Conservation (phyloP, 2,329 filamentous ascomycete species). For the Trichophyton schoenleinii region DNA sequence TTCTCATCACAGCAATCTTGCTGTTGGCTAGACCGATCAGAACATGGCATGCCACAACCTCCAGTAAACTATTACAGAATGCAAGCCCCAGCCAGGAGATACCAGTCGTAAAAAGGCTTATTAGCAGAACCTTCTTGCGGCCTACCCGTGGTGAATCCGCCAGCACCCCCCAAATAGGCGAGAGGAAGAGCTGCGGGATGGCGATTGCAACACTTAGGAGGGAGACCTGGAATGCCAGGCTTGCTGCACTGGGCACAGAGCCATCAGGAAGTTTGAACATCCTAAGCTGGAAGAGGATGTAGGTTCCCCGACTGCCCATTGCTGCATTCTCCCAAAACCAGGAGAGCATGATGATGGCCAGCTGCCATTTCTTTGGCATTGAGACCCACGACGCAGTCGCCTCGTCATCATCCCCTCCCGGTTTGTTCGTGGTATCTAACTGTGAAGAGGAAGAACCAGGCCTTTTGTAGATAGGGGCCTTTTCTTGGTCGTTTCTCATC, state of each 20-base stretch:
- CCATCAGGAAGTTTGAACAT: neutral
- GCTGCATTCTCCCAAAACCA: neutral
- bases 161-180: neutral
- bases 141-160: neutral
- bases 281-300: neutral
- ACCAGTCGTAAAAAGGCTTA: neutral
- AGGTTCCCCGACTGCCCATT: neutral
- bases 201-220: neutral
- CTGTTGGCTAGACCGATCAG: neutral
- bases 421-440: no score
- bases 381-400: neutral
- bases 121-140: neutral
- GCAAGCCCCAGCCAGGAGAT: neutral
- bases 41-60: neutral
- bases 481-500: neutral
- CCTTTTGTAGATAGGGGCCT: neutral
- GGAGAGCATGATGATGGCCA: neutral
- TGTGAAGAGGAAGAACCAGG: neutral
- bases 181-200: neutral
- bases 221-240: neutral
- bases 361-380: neutral
- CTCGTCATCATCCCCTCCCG: neutral
- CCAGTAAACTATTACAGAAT: neutral
- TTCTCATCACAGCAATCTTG: neutral
- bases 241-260: neutral